Evolutionary conservation across 768 basidiomycete genomes (phyloP).

Genomic region (Mycena galericulata): DNA sequence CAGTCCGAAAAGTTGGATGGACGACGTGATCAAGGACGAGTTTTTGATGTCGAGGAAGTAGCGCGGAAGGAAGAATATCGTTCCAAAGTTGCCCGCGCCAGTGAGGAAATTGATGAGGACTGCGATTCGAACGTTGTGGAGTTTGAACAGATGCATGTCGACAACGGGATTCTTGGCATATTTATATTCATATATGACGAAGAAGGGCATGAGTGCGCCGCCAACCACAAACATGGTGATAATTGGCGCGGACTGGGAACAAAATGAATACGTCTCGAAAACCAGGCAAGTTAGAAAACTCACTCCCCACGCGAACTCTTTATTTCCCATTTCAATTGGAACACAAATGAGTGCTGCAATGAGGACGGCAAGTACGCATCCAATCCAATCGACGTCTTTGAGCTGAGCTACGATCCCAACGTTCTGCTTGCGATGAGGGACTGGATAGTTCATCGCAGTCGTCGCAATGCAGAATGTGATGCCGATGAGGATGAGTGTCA

Average conservation of each 20-base stretch:
- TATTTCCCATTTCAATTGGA: neutral
- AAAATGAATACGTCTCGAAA: neutral
- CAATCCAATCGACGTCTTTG: neutral
- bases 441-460: neutral
- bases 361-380: neutral
- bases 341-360: neutral
- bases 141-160: neutral
- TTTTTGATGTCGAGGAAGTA: slow-evolving; percentile 1
- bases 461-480: neutral
- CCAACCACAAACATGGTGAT: neutral
- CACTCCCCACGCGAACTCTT: neutral
- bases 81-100: neutral
- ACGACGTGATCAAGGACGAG: neutral
- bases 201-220: neutral
- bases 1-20: neutral
- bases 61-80: neutral
- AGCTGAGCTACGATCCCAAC: neutral
- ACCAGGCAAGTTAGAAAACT: neutral
- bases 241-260: neutral
- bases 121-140: neutral
- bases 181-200: neutral
- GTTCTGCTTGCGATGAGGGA: neutral
- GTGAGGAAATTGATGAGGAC: neutral
- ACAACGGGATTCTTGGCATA: slow-evolving; percentile 2
- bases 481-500: neutral